A percentile compares a stretch with the other conserved stretches of the same genome.
phyloP scores from a whole-genome alignment of 139 green algal species.

The Ulvella scutata region DNA sequence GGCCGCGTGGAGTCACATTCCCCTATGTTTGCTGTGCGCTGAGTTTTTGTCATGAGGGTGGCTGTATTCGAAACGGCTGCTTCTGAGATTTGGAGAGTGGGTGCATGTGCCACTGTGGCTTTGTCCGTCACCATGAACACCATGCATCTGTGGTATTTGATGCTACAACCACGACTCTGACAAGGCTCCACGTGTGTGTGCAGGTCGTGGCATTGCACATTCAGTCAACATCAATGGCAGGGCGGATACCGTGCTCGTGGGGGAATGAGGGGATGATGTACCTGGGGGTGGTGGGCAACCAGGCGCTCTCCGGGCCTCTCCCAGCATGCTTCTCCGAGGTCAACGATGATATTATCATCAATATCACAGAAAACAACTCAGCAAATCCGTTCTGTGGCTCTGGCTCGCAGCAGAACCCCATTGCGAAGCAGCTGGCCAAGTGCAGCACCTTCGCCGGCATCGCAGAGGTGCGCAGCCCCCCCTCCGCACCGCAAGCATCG shows the following conservation, averaged over 20 bases:
- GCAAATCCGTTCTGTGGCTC: background rate
- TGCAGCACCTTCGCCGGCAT: background rate
- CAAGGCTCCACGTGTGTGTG: background rate
- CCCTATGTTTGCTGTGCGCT: too few relatives aligned
- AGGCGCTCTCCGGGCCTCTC: background rate
- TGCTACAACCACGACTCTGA: too few relatives aligned
- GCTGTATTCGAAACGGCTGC: too few relatives aligned
- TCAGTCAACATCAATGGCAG: background rate
- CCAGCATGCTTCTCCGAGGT: background rate
- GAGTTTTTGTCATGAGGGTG: too few relatives aligned
- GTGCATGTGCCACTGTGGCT: too few relatives aligned
- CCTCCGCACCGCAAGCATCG: too few relatives aligned
- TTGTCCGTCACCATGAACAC: too few relatives aligned
- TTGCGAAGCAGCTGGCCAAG: background rate
- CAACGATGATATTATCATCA: background rate
- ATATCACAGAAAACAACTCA: background rate
- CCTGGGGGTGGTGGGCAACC: background rate
- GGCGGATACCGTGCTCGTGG: background rate
- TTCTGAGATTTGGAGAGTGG: too few relatives aligned
- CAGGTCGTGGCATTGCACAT: background rate
- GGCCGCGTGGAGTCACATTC: too few relatives aligned
- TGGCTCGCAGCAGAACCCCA: background rate
- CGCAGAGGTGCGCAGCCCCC: background rate
- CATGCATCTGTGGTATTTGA: too few relatives aligned
- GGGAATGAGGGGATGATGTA: background rate